Base-by-base conservation (phyloP, 108 stramenopile genomes). In the Licmophora abbreviata region DNA sequence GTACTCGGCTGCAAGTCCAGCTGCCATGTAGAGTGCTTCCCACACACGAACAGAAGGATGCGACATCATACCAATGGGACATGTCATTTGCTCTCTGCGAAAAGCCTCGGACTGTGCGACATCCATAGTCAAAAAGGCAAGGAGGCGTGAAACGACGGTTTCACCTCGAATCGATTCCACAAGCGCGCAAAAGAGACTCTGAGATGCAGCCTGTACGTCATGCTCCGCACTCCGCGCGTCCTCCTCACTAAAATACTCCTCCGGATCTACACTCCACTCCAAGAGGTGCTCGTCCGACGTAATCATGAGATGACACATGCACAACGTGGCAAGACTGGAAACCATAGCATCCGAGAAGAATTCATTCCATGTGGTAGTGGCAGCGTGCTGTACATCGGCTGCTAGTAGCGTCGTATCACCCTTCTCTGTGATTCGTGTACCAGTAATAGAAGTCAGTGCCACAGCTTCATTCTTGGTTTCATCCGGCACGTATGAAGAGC, bases 31-130 rank as follows among this genome's bases (percentile, higher is more conserved):
- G 20, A 40, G 15, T 4, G 38, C 15, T 40, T 40, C 38, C 38
- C 38, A 40, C 20, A 40, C 18, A 40, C 15, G 38, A 3, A 40
- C 38, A 40, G 38, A 18, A 18, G 38, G 38, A 40, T 40, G 38
- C 38, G 38, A 15, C 15, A 4, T 18, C 3, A 40, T 5, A 18
- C 15, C 20, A 40, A 3, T 40, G 15, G 15, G 38, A 5, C 38
- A 18, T 4, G 15, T 20, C 4, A 40, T 20, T 5, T 40, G 38
- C 38, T 40, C 38, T 4, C 15, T 40, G 5, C 20, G 15, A 40
- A 15, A 40, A 5, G 38, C 38, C 20, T 40, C 38, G 18, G 15
- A 1, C 20, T 40, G 38, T 18, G 38, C 38, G 18, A n/a, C n/a
- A n/a, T n/a, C n/a, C n/a, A n/a, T n/a, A n/a, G n/a, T n/a, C n/a